Conservation (phyloP, 106 monocot genomes). For the Vanilla planifolia region DNA sequence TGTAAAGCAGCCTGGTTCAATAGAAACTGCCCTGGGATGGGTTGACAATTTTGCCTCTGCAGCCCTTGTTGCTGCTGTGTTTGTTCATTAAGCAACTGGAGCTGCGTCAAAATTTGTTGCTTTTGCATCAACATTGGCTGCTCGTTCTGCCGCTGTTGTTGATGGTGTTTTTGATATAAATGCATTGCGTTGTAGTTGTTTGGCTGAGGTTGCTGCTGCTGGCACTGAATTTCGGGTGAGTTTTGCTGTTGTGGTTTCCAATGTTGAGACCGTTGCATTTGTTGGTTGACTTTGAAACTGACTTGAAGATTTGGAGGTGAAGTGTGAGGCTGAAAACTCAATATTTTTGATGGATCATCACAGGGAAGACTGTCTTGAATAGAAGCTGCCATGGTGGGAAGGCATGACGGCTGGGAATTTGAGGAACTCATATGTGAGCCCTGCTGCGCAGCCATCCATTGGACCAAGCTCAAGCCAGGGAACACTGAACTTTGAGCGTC, state of each 20-base stretch:
- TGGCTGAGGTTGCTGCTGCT: slow-evolving; percentile 15
- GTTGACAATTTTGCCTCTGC: slow-evolving; percentile 18
- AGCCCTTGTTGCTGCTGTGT: slow-evolving; percentile 38
- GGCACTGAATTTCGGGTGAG: slow-evolving; percentile 8
- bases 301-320: slow-evolving; percentile 37
- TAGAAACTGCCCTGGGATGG: slow-evolving; percentile 12
- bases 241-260: slow-evolving; percentile 23
- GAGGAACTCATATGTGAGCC: slow-evolving; percentile 38
- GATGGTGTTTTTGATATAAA: slow-evolving; percentile 14
- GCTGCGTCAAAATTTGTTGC: slow-evolving; percentile 22
- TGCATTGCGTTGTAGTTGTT: slow-evolving; percentile 16
- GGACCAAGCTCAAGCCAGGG: slow-evolving; percentile 67
- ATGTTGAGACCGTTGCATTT: slow-evolving; percentile 25
- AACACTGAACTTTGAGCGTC: slow-evolving; percentile 48
- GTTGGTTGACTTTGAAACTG: slow-evolving; percentile 31
- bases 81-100: slow-evolving; percentile 30
- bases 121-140: slow-evolving; percentile 18
- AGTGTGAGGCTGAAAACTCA: slow-evolving; percentile 51
- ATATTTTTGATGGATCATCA: slow-evolving; percentile 38
- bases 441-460: slow-evolving; percentile 91
- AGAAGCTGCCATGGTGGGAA: slow-evolving; percentile 37
- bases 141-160: slow-evolving; percentile 24
- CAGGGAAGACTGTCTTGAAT: slow-evolving; percentile 16
- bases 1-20: slow-evolving; percentile 17
- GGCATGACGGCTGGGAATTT: slow-evolving; percentile 30